These are phyloP conservation scores for Coleophoma cylindrospora DNA, from an alignment of 2,329 filamentous ascomycete genomes.

Conservation along the genomic window DNA sequence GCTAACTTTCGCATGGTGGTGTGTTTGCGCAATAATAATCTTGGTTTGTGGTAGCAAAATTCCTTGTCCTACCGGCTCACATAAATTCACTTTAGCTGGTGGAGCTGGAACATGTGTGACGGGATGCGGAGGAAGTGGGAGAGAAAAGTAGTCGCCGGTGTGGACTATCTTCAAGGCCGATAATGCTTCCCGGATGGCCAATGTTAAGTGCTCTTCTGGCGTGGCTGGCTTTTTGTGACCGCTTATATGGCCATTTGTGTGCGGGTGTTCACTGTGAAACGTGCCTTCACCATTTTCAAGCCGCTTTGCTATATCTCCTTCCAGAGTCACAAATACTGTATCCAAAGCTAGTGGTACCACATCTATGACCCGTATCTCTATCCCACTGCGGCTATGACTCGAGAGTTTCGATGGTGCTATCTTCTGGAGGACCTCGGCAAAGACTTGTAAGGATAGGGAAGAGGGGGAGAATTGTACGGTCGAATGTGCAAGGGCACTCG, in stretches of 20 bases:
- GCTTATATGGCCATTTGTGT: conserved; percentile 33
- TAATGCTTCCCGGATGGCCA: conserved; percentile 70
- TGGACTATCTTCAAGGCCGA: conserved; percentile 73
- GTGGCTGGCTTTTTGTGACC: conserved; percentile 25
- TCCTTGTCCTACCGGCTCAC: conserved; percentile 90
- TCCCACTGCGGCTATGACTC: conserved; percentile 66
- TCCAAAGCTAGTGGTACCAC: conserved; percentile 76
- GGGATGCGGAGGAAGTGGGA: conserved; percentile 78
- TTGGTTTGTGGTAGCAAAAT: conserved; percentile 71
- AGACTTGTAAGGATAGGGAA: conserved; percentile 71
- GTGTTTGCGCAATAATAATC: conserved; percentile 71
- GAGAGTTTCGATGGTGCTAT: conserved; percentile 71
- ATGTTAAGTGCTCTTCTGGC: conserved; percentile 53
- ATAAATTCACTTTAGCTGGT: conserved; percentile 84
- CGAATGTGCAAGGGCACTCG: conserved; percentile 63
- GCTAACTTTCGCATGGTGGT: conserved; percentile 47
- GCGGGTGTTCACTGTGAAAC: conserved; percentile 65
- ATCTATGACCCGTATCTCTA: conserved; percentile 81
- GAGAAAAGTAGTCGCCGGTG: conserved; percentile 69
- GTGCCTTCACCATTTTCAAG: conserved; percentile 79
- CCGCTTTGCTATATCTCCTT: conserved; percentile 73
- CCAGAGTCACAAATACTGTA: conserved; percentile 80
- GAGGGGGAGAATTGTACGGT: conserved; percentile 75
- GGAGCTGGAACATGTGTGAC: conserved; percentile 81
- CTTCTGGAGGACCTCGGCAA: conserved; percentile 67